Base-by-base conservation (phyloP, 495 filamentous ascomycete species). In the Penicillium canescens region DNA sequence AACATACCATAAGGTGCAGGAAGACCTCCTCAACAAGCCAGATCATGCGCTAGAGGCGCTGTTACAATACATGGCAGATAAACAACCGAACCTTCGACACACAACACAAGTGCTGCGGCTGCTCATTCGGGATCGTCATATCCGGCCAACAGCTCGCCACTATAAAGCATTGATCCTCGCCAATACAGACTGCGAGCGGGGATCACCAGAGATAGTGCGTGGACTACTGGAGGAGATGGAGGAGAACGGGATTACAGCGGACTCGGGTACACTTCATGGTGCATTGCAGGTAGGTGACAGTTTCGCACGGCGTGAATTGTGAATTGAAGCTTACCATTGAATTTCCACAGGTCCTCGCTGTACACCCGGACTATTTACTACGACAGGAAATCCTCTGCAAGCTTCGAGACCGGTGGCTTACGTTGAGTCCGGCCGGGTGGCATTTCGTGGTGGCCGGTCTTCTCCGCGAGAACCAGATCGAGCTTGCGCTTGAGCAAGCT, bases 301-400 rank as follows among this genome's bases (percentile, higher is more conserved):
- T 11, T 9, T 11, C 11, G 11, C 24, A 9, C 9, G 20, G 13
- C 35, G 10, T 42, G 12, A 9, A 34, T n/a, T 24, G n/a, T 12
- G 6, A 18, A 26, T 10, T 9, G 20, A 38, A 23, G 14, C 33
- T 56, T 42, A 34, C 33, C 38, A 40, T 50, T 52, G 54, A 50
- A 53, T 52, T 21, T 16, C 57, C 26, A 1, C 46, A 92, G 84
- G 82, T 83, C 6, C 82, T 92, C 20, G 83, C 90, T 12, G 83
- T 95, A 20, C 92, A 96, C 67, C 92, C 93, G 1, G 86, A 97
- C 67, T 92, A 94, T 56, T 39, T 91, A 1, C 75, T 92, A 10
- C 86, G 91, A 20, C 75, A 78, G 34, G 75, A 86, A 28, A 75
- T 96, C n/a, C 69, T 98, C 21, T 65, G 77, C 39, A 83, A 83